Base-by-base conservation (phyloP, 441 rosid genomes). In the Adansonia grandidieri region DNA sequence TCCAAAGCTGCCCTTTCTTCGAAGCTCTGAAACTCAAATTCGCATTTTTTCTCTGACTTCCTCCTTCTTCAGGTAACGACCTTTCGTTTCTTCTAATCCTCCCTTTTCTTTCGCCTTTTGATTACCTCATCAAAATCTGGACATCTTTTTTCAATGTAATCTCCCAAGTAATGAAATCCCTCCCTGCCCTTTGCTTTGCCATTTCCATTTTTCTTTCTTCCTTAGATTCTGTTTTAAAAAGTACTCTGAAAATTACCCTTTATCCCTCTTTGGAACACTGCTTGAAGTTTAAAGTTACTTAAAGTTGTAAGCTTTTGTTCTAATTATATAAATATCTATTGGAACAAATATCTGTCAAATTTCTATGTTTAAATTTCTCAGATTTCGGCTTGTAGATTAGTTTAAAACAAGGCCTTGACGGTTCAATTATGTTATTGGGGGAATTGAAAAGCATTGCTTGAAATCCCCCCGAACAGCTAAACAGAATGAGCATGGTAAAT, bases 401-500 rank as follows among this genome's bases (percentile, higher is more conserved):
- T 50, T 50, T 47, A 32, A 28, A 32, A 32, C 62, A 37, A 71
- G 61, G 62, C 32, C 61, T 72, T 56, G 75, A 8, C 9, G 61
- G 61, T 51, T 51, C 56, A 10, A 56, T 1, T 4, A 24, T 71
- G 50, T 72, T 72, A 37, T 32, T 17, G 64, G 63, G 1, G 51
- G 13, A 54, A 56, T 54, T 72, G 48, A 72, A 54, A 20, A 37
- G 15, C 64, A 37, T 54, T 72, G 24, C 32, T 17, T 72, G 75
- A 56, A 54, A 8, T 9, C 37, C 63, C 47, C 60, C 48, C 48
- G 17, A 32, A 32, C 2, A 53, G 44, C 15, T 32, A n/a, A n/a
- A 54, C 75, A 54, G 32, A 37, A 72, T 72, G 75, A 72, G 64
- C 64, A 72, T 40, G 14, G 64, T 72, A 37, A 72, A 5, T 40